Base-by-base conservation (phyloP, 371 early-diverging fungal genomes). In the Cokeromyces recurvatus region DNA sequence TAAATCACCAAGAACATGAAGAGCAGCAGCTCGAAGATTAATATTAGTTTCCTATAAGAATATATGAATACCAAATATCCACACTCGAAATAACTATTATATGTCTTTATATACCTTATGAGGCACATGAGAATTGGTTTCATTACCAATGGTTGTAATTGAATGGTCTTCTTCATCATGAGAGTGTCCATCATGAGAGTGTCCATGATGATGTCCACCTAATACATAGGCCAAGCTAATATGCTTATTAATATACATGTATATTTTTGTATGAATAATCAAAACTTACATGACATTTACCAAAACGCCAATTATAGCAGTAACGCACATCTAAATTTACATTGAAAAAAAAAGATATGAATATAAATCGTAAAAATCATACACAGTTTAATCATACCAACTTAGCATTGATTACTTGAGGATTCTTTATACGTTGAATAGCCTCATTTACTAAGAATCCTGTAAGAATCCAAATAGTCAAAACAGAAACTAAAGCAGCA, bases 1-100 rank as follows among this genome's bases (percentile, higher is more conserved):
- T 19, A 92, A 59, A 64, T 94, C 94, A n/a, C 92, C 91, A 19
- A 94, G 56, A 16, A 90, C 90, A 60, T 94, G 91, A 42, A 85
- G 69, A 38, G 79, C 74, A 6, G 88, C 85, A 23, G 89, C 84
- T 19, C 81, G 67, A 36, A 88, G 71, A 55, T 87, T 87, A 47
- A 88, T 73, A 43, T 82, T 87, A 25, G 62, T 37, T 58, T 75
- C 72, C 74, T 77, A n/a, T n/a, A n/a, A n/a, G n/a, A n/a, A n/a
- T n/a, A n/a, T n/a, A n/a, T n/a, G n/a, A n/a, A n/a, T n/a, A n/a
- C n/a, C n/a, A n/a, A n/a, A n/a, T n/a, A n/a, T n/a, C n/a, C n/a
- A n/a, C n/a, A n/a, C n/a, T n/a, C n/a, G n/a, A n/a, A n/a, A n/a
- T n/a, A n/a, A n/a, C n/a, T n/a, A n/a, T n/a, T n/a, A n/a, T n/a